These are phyloP conservation scores for Leucocoprinus birnbaumii DNA, from an alignment of 768 basidiomycete species.

Conservation along the genomic window DNA sequence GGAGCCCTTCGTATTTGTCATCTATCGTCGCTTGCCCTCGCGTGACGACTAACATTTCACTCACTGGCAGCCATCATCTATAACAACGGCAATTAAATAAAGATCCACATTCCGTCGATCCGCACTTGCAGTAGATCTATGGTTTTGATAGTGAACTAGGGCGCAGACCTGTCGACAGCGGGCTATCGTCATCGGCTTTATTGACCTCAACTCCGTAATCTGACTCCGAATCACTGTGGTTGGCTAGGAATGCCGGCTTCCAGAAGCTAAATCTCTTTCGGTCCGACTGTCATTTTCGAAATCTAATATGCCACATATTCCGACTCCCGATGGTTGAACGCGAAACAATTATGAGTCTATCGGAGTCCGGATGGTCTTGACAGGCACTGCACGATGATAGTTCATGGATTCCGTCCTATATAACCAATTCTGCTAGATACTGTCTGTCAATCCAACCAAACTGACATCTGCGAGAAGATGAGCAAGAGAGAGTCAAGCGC, in stretches of 20 bases:
- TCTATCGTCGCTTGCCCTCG: neutral
- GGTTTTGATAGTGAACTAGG: slow-evolving; percentile 10
- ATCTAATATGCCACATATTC: neutral
- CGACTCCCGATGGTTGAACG: neutral
- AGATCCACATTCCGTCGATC: no score
- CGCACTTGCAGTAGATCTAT: neutral
- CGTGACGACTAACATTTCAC: no score
- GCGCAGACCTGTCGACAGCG: neutral
- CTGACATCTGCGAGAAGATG: slow-evolving; percentile 2
- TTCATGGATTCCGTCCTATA: slow-evolving; percentile 5
- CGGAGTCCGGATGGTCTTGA: neutral
- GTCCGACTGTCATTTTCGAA: neutral
- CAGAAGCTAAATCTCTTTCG: neutral
- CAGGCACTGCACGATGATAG: neutral
- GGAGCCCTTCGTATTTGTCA: neutral
- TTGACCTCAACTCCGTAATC: slow-evolving; percentile 5
- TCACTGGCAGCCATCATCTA: no score
- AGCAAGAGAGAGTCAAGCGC: slow-evolving; percentile 5
- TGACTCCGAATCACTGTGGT: neutral
- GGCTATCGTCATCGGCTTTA: neutral
- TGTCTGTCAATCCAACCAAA: neutral
- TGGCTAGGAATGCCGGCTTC: neutral
- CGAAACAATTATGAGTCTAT: slow-evolving; percentile 8
- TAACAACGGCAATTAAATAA: no score
- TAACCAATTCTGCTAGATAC: neutral